Evolutionary conservation across 2,329 filamentous ascomycete species (phyloP).

Genomic region (Rhinocladiella similis): DNA sequence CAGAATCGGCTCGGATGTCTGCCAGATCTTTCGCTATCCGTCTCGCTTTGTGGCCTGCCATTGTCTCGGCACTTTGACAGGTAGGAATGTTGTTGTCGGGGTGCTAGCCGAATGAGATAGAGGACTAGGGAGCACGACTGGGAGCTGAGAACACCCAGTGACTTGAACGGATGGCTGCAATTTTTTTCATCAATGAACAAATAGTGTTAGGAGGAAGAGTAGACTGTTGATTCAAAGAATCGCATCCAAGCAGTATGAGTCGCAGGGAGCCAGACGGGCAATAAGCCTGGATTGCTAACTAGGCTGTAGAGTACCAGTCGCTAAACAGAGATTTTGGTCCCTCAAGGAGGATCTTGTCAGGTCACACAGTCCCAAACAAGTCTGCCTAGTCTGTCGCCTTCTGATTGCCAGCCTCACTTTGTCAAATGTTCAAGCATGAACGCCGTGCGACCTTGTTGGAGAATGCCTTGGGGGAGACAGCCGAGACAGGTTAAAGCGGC

Average conservation of each 20-base stretch:
- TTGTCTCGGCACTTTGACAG: slow-evolving; percentile 29
- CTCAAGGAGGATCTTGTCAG: neutral
- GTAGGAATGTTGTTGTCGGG: neutral
- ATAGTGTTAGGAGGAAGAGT: too few relatives aligned
- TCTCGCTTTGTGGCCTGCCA: slow-evolving; percentile 59
- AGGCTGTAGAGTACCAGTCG: too few relatives aligned
- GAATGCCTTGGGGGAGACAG: neutral
- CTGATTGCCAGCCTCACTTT: slow-evolving; percentile 16
- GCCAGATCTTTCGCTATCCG: slow-evolving; percentile 54
- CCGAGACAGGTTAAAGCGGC: too few relatives aligned
- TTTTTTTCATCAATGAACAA: too few relatives aligned
- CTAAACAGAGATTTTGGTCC: neutral
- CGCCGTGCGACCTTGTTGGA: neutral
- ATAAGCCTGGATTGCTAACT: neutral
- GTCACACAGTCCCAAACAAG: slow-evolving; percentile 22
- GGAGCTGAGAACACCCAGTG: too few relatives aligned
- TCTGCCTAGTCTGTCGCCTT: slow-evolving; percentile 20
- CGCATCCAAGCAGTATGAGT: slow-evolving; percentile 18
- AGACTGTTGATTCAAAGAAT: slow-evolving; percentile 13
- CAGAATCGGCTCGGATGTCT: slow-evolving; percentile 61
- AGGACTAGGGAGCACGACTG: too few relatives aligned
- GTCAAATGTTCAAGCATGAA: neutral
- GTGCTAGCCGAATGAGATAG: neutral
- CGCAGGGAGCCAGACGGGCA: neutral
- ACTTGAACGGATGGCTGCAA: too few relatives aligned